Conservation (phyloP, 2,329 filamentous ascomycete species). For the Claviceps sp. region DNA sequence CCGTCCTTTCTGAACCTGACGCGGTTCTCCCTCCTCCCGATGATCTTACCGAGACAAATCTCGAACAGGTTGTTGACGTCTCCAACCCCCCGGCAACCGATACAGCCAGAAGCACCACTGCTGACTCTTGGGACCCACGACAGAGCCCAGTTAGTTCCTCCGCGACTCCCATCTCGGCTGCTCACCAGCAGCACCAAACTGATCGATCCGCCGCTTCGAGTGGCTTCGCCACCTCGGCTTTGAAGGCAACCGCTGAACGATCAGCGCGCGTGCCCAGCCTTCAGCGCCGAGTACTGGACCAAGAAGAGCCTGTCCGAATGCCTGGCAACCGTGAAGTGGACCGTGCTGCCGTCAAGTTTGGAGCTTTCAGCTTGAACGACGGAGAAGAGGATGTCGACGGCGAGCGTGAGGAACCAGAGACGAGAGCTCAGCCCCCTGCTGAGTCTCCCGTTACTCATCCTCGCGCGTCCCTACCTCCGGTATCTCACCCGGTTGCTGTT, state of each 20-base stretch:
- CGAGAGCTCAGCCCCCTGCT: conserved; percentile 80
- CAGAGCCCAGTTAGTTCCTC: conserved; percentile 44
- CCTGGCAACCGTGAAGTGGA: conserved; percentile 92
- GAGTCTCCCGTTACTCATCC: conserved; percentile 82
- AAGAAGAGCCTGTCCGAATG: conserved; percentile 97
- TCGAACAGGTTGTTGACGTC: conserved; percentile 76
- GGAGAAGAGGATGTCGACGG: conserved; percentile 82
- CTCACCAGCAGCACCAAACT: conserved; percentile 47
- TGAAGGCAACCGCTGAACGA: conserved; percentile 58
- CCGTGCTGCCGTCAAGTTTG: conserved; percentile 86
- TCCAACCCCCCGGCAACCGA: conserved; percentile 66
- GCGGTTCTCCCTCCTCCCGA: conserved; percentile 55
- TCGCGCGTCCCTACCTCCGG: conserved; percentile 74
- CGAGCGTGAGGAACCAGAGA: conserved; percentile 90
- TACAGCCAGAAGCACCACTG: conserved; percentile 78
- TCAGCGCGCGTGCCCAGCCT: conserved; percentile 61
- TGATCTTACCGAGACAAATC: conserved; percentile 79
- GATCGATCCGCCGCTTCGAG: conserved; percentile 38
- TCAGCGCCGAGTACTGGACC: conserved; percentile 78
- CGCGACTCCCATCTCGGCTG: conserved; percentile 51
- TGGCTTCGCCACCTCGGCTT: conserved; percentile 66
- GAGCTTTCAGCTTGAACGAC: conserved; percentile 81
- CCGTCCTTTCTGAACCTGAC: conserved; percentile 31
- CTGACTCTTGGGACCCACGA: conserved; percentile 70
- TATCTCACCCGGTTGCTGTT: conserved; percentile 38